Evolutionary conservation across 345 rosid species (phyloP), one percentile per base, ranked within the genome.

Genomic region (Populus alba): DNA sequence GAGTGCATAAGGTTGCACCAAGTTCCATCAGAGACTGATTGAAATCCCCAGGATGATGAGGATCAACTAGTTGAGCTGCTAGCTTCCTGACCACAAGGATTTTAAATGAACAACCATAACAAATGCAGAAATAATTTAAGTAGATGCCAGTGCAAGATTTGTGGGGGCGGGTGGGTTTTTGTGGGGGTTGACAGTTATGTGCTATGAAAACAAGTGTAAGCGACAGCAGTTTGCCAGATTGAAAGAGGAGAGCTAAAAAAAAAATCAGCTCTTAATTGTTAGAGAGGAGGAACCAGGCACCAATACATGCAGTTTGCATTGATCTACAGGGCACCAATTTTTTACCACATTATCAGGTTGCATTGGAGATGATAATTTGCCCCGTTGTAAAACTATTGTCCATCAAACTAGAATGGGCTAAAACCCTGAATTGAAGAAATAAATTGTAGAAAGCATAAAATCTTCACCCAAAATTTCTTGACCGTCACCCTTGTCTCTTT

Each of bases 1-100:
- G 92, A 66, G 87, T 82, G 91, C 99, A 95, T 66, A 89, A 27
- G n/a, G 91, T 92, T 33, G 99, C 98, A 85, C 99, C 99, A 51
- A 95, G 96, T 84, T 95, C 97, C 97, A 95, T 95, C 65, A 93
- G 84, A 66, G 98, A 93, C 80, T 95, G 98, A 85, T 95, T 95
- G 84, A 93, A 93, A 87, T 95, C 98, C 78, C 99, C 98, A 31
- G 99, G 98, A 62, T 83, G 91, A 55, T 65, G 70, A 74, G 86
- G 86, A 89, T 95, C 98, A 66, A 95, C 99, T 41, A 95, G 87
- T 87, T 93, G 98, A 13, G 90, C 92, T 29, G 98, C 96, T 68
- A 93, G 86, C 76, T 87, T 93, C 99, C 98, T 95, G 85, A 74
- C 80, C 25, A 69, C 68, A 51, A 62, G 31, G 15, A 73, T 22